Evolutionary conservation across 495 filamentous ascomycete genomes (phyloP), one percentile per base, ranked within the genome.

Genomic region (Aspergillus leporis): DNA sequence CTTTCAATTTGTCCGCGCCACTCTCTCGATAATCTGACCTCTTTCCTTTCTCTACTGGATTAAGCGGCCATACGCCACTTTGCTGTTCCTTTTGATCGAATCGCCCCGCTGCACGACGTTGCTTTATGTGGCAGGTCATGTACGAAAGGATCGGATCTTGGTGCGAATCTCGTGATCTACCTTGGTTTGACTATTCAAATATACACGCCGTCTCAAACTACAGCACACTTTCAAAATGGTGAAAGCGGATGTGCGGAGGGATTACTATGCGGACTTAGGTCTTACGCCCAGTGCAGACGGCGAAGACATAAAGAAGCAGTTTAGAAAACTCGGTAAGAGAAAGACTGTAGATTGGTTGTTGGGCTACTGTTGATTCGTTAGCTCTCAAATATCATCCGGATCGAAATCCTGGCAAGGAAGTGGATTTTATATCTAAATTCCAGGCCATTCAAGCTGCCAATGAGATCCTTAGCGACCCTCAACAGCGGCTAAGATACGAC

Each of bases 191-290:
- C 41, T 53, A 60, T 46, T 7, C 43, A 23, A 21, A 22, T 23
- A 49, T 16, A 55, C 51, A 43, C 36, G 40, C 31, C 32, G 47
- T 51, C 22, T 22, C 28, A n/a, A 25, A 46, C 18, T 31, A n/a
- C 48, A 50, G 19, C 55, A 18, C 23, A 32, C 32, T 14, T 52
- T 61, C 74, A 86, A 62, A 40, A 93, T 93, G 90, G 88, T 87
- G 58, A 91, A 90, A 74, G 74, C 82, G 55, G 90, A 93, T 61
- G 77, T 84, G 60, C 81, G 80, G 59, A 82, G 83, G 66, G 87
- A 97, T 73, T 97, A 96, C 78, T 97, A 97, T 73, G 84, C 85
- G 43, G 92, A 96, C 74, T 80, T 97, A 31, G 90, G 88, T 51
- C 69, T 96, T 12, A 64, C 78, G 0, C 70, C 83, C 8, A 78